phyloP scores from a whole-genome alignment of 202 grass and related monocot species.

The Brachypodium distachyon region DNA sequence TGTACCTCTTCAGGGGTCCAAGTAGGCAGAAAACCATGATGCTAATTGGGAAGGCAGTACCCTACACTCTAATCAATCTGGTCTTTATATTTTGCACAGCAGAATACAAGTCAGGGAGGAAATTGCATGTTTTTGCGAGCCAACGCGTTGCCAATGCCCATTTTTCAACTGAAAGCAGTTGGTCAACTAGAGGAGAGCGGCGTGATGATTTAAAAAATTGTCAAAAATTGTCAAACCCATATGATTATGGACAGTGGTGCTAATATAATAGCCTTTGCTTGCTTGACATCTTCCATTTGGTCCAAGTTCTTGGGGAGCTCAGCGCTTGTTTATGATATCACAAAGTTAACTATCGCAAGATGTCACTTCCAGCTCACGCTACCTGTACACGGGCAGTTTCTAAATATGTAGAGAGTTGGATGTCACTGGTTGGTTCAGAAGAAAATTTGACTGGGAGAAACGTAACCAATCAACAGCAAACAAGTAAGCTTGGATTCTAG shows the following conservation, averaged over 20 bases:
- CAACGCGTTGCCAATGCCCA: neutral
- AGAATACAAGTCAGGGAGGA: neutral
- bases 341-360: slow-evolving; percentile 2
- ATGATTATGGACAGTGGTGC: neutral
- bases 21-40: slow-evolving; percentile 49
- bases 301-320: neutral
- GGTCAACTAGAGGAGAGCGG: neutral
- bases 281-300: neutral
- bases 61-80: neutral
- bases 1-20: slow-evolving; percentile 23
- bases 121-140: neutral
- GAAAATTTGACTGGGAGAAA: neutral
- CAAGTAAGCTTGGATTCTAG: neutral
- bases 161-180: neutral
- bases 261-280: neutral
- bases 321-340: neutral
- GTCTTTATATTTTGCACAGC: slow-evolving; percentile 11
- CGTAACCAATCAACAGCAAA: neutral
- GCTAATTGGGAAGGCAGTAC: neutral
- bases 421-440: neutral
- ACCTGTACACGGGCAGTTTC: neutral
- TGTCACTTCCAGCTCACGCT: neutral
- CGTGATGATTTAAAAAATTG: neutral
- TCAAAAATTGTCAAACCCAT: neutral
- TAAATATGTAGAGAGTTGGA: neutral